These are phyloP conservation scores for Fusarium pseudograminearum DNA, from an alignment of 2,329 filamentous ascomycete species.

Conservation along the genomic window DNA sequence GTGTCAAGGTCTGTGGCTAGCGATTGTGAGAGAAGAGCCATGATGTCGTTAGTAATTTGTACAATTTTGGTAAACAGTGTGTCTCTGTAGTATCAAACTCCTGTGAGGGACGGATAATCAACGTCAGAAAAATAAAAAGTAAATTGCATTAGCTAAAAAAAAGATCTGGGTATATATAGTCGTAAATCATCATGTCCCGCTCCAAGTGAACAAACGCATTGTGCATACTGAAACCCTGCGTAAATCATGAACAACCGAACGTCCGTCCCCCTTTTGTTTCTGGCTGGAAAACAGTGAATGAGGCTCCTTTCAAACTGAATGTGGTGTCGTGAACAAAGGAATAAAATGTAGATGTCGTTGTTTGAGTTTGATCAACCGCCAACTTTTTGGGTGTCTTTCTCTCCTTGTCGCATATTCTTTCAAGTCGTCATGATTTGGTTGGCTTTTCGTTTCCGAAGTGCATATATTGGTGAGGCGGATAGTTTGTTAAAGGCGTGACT, in stretches of 20 bases:
- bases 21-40: neutral
- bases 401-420: neutral
- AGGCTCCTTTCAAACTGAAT: slow-evolving; percentile 1
- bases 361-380: slow-evolving; percentile 7
- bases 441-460: slow-evolving; percentile 20
- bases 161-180: slow-evolving; percentile 39
- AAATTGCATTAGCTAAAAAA: slow-evolving; percentile 34
- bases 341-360: slow-evolving; percentile 23
- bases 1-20: neutral
- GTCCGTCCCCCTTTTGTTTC: slow-evolving; percentile 2
- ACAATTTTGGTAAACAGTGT: neutral
- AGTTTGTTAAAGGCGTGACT: slow-evolving; percentile 10
- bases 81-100: neutral
- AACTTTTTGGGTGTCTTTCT: neutral
- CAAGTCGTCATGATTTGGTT: slow-evolving; percentile 19
- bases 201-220: slow-evolving; percentile 34
- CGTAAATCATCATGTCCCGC: slow-evolving; percentile 37
- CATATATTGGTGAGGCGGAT: slow-evolving; percentile 24
- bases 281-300: neutral
- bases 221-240: slow-evolving; percentile 22
- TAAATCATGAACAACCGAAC: slow-evolving; percentile 21
- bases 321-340: slow-evolving; percentile 33
- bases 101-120: neutral
- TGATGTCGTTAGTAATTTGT: neutral
- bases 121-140: neutral